Conservation (phyloP, 768 basidiomycete species). For the Ramaria sp. region DNA sequence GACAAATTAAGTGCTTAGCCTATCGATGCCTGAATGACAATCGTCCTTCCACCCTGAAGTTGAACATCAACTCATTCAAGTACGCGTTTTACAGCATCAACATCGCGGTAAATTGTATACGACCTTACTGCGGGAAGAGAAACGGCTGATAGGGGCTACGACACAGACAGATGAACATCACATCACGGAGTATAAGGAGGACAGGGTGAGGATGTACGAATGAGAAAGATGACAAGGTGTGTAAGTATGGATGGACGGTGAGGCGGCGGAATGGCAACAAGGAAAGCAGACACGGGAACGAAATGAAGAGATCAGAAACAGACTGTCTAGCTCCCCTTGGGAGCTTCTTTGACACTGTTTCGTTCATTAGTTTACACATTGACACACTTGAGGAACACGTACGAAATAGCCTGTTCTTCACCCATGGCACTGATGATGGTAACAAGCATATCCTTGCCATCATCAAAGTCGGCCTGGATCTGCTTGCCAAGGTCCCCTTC, state of each 20-base stretch:
- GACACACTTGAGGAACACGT: conserved; percentile 10
- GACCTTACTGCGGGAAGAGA: neutral
- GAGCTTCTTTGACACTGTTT: conserved; percentile 66
- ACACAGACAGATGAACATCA: neutral
- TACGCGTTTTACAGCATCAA: neutral
- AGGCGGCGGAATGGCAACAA: neutral
- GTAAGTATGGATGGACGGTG: neutral
- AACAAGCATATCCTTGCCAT: conserved; percentile 79
- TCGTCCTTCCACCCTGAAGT: too few relatives aligned
- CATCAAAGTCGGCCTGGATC: conserved; percentile 65
- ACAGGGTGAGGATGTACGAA: neutral
- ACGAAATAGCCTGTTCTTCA: conserved; percentile 65
- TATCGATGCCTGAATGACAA: too few relatives aligned
- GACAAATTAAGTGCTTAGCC: too few relatives aligned
- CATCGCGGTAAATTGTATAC: conserved; percentile 1
- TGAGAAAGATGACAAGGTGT: neutral
- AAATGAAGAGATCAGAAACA: neutral
- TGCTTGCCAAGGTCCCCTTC: conserved; percentile 71
- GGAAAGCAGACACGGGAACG: neutral
- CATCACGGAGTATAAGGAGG: neutral
- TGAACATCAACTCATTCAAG: too few relatives aligned
- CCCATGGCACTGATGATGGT: conserved; percentile 85
- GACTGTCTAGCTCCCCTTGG: conserved; percentile 36
- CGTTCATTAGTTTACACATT: neutral
- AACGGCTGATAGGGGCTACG: neutral